These are phyloP conservation scores for Aspergillus sp. DNA, from an alignment of 2,329 filamentous ascomycete genomes.

Conservation along the genomic window DNA sequence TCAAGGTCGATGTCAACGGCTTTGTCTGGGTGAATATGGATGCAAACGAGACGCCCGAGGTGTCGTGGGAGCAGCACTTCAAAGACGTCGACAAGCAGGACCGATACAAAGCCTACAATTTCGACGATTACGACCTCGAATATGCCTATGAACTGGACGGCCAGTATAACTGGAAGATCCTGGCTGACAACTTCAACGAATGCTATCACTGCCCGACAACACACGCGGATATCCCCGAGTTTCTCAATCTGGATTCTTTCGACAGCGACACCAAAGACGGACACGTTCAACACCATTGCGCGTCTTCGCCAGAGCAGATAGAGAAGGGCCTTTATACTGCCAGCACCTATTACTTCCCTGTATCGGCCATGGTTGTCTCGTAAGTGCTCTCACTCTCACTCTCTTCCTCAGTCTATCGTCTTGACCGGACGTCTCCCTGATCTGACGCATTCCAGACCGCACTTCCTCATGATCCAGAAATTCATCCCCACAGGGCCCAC, in stretches of 20 bases:
- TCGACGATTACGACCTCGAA: conserved; percentile 45
- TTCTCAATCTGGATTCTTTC: conserved; percentile 51
- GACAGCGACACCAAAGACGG: conserved; percentile 40
- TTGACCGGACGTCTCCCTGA: too few relatives aligned
- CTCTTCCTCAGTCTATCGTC: too few relatives aligned
- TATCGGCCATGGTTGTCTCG: conserved; percentile 23
- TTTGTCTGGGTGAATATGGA: conserved; percentile 52
- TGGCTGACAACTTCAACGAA: conserved; percentile 55
- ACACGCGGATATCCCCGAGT: conserved; percentile 48
- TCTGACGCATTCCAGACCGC: too few relatives aligned
- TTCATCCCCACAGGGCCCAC: conserved; percentile 48
- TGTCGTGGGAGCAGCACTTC: conserved; percentile 45
- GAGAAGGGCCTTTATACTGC: conserved; percentile 35
- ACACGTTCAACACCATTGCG: conserved; percentile 44
- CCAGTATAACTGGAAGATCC: conserved; percentile 51
- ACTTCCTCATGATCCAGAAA: conserved; percentile 57
- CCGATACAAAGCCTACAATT: conserved; percentile 39
- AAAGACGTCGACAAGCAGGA: conserved; percentile 38
- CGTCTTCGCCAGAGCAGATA: conserved; percentile 41
- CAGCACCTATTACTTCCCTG: conserved; percentile 26
- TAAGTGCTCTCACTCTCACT: conserved; percentile 10
- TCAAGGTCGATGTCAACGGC: conserved; percentile 42
- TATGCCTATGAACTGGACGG: conserved; percentile 49
- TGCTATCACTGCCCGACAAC: conserved; percentile 55
- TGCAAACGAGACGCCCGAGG: conserved; percentile 2